Evolutionary conservation across 2,329 filamentous ascomycete genomes (phyloP), one percentile per base, ranked within the genome.

Genomic region (Sclerotinia sclerotiorum): DNA sequence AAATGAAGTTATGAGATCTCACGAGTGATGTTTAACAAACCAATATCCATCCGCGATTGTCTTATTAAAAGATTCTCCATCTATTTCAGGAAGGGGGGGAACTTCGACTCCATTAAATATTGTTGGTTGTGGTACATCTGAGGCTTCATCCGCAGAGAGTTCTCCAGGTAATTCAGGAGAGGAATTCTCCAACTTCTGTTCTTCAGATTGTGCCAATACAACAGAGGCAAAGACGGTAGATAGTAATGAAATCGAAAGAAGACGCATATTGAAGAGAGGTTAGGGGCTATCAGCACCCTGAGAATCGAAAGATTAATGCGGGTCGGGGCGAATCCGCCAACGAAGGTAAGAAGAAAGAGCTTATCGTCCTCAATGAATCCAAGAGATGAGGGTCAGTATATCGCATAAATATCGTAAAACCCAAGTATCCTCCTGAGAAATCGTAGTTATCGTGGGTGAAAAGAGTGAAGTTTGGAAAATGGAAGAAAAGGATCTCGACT

Each of bases 71-170:
- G 79, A 80, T 19, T 81, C 78, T n/a, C 80, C 81, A 6, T 79
- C 78, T 68, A 85, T 76, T 44, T 83, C 81, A 70, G 79, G 79
- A 76, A 85, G 78, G 15, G 82, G 80, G 46, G 84, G 84, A 29
- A 85, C 83, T 72, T 82, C 78, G 32, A 84, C 75, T 35, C 78
- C 83, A 78, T 85, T 85, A 76, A 85, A 85, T 39, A 78, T 75
- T 19, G 82, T 84, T 52, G 79, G 75, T n/a, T 73, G 56, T 52
- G 69, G 69, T 24, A 46, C 69, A 10, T 77, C 77, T 51, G 70
- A 73, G n/a, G 44, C 68, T 52, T 67, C 69, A 15, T 78, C 77
- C 60, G 73, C 76, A 51, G 69, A 67, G 32, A 71, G 61, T 17
- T 76, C 73, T 27, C 61, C 69, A 64, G 71, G 29, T 67, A 66